A percentile compares a stretch with the other conserved stretches of the same genome.
Evolutionary conservation across 1,284 basidiomycete genomes (phyloP).

Genomic region (Hymenochaete sp.): DNA sequence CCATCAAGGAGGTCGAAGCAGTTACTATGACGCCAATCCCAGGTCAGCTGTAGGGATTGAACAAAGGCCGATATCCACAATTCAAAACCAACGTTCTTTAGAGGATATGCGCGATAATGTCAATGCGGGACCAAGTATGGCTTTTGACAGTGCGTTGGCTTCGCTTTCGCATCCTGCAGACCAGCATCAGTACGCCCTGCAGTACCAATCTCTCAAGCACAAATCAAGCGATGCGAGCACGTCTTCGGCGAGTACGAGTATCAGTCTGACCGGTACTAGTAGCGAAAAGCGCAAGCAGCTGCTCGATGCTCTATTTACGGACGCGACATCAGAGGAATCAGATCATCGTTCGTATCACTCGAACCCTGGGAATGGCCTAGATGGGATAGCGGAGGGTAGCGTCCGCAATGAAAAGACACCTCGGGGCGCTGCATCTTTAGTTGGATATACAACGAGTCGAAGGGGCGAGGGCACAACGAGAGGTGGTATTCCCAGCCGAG

Average conservation of each 20-base stretch:
- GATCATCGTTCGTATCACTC: background rate
- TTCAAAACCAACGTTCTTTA: too few relatives aligned
- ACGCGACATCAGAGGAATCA: background rate
- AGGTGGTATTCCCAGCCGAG: conserved; percentile 11
- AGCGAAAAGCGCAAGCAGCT: conserved; percentile 15
- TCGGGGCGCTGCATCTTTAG: background rate
- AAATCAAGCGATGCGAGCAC: conserved; percentile 10
- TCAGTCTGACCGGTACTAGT: conserved; percentile 11
- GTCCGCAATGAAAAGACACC: background rate
- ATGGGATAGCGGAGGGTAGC: background rate
- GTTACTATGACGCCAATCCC: background rate
- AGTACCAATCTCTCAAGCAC: conserved; percentile 12
- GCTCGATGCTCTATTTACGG: conserved; percentile 13
- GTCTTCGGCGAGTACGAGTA: conserved; percentile 11
- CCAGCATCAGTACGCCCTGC: too few relatives aligned
- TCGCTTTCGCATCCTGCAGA: background rate
- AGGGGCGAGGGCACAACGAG: background rate
- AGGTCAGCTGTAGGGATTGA: background rate
- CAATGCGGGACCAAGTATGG: conserved; percentile 4
- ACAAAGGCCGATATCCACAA: background rate
- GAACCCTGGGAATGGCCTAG: conserved; percentile 1
- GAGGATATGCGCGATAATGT: too few relatives aligned
- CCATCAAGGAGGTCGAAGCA: background rate
- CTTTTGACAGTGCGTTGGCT: conserved; percentile 10
- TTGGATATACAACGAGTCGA: background rate